Percentiles rank a stretch among this genome's conserved stretches.
phyloP scores from a whole-genome alignment of 2,329 filamentous ascomycete species.

The Trichophyton schoenleinii region DNA sequence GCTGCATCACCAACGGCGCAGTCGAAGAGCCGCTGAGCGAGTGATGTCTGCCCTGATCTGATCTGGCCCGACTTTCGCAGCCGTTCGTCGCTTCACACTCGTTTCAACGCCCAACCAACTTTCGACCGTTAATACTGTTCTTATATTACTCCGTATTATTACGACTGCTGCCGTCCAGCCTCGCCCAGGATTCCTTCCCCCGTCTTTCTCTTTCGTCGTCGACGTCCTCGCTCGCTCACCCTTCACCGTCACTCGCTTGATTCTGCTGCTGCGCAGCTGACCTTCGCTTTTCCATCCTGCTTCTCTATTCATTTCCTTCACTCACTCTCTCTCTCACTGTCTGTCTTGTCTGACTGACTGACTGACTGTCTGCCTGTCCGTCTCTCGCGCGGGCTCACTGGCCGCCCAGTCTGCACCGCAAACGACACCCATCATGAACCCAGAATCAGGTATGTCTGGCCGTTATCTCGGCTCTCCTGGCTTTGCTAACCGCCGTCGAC shows the following conservation, averaged over 20 bases:
- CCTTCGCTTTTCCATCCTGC: not conserved
- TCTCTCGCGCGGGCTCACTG: no score
- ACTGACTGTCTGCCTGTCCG: not conserved
- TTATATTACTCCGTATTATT: not conserved
- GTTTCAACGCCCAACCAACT: not conserved
- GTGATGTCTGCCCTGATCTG: not conserved
- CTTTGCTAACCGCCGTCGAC: not conserved
- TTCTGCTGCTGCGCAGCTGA: no score
- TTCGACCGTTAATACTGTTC: not conserved
- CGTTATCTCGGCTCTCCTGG: not conserved
- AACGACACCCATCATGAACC: not conserved
- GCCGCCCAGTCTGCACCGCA: no score
- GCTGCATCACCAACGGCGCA: not conserved
- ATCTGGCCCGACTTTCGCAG: not conserved
- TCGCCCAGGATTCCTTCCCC: not conserved
- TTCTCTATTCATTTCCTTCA: not conserved
- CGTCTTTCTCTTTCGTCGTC: not conserved
- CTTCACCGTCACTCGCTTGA: not conserved
- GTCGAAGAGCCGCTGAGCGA: not conserved
- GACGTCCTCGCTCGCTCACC: not conserved
- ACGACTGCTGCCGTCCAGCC: not conserved
- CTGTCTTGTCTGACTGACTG: not conserved
- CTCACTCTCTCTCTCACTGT: not conserved
- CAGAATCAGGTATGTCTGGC: not conserved
- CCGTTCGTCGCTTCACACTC: not conserved